Evolutionary conservation across 2,329 filamentous ascomycete species (phyloP).

Genomic region (Myotisia sp.): DNA sequence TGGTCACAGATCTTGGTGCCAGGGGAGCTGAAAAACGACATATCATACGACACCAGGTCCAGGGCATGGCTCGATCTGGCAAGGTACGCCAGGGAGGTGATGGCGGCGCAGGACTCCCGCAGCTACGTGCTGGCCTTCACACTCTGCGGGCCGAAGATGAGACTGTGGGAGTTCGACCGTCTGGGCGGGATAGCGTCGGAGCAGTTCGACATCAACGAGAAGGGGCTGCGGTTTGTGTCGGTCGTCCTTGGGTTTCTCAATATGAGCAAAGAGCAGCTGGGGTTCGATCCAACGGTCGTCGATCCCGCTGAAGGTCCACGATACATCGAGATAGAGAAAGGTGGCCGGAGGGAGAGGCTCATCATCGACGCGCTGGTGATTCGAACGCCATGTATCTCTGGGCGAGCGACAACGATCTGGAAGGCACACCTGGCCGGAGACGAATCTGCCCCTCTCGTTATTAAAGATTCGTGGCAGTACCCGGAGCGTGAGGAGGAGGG

Average conservation of each 20-base stretch:
- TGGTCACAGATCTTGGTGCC: slow-evolving; percentile 34
- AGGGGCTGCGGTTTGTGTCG: slow-evolving; percentile 3
- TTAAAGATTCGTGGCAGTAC: slow-evolving; percentile 21
- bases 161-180: slow-evolving; percentile 36
- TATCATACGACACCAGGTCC: slow-evolving; percentile 18
- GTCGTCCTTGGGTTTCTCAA: slow-evolving; percentile 12
- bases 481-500: slow-evolving; percentile 18
- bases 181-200: slow-evolving; percentile 33
- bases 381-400: slow-evolving; percentile 21
- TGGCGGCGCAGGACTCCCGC: slow-evolving; percentile 5
- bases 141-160: slow-evolving; percentile 33
- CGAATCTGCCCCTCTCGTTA: slow-evolving; percentile 3
- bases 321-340: slow-evolving; percentile 8
- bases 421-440: slow-evolving; percentile 26
- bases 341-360: slow-evolving; percentile 24
- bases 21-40: slow-evolving; percentile 22
- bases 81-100: slow-evolving; percentile 7
- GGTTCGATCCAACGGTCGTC: slow-evolving; percentile 34
- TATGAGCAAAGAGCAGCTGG: slow-evolving; percentile 29
- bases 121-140: slow-evolving; percentile 37
- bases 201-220: slow-evolving; percentile 6
- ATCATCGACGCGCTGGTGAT: slow-evolving; percentile 27
- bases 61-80: slow-evolving; percentile 25
- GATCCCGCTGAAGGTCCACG: slow-evolving; percentile 10
- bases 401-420: slow-evolving; percentile 34